These are phyloP conservation scores for Przewalskia tangutica DNA, from an alignment of 257 asterid genomes.

Conservation along the genomic window DNA sequence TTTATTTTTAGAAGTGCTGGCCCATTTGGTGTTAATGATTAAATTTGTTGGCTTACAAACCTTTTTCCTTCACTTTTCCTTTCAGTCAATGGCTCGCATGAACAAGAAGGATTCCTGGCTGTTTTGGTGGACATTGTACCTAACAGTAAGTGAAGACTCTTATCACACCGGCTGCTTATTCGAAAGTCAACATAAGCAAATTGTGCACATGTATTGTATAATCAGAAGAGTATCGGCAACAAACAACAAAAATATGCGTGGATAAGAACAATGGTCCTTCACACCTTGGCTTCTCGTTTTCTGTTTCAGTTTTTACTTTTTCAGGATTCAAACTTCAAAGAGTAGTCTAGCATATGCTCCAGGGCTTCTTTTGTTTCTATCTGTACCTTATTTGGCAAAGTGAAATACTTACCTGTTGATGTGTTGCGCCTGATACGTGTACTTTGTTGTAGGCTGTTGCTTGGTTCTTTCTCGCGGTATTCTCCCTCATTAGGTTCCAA, in stretches of 20 bases:
- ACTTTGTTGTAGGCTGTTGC: constrained; percentile 49
- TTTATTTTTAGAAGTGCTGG: not conserved
- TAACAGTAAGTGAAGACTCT: constrained; percentile 47
- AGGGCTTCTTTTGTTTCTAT: not conserved
- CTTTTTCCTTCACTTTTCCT: constrained; percentile 9
- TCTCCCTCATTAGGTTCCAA: constrained; percentile 79
- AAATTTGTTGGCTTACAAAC: not conserved
- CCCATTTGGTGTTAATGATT: not conserved
- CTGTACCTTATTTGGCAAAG: not conserved
- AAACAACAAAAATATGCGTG: not conserved
- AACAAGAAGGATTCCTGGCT: constrained; percentile 99
- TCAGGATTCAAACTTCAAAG: not conserved
- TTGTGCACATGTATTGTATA: not conserved
- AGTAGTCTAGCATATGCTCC: not conserved
- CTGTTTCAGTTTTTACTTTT: not conserved
- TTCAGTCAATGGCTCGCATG: constrained; percentile 85
- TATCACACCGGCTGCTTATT: not conserved
- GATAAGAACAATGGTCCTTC: not conserved
- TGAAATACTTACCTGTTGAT: not conserved
- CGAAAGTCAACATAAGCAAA: not conserved
- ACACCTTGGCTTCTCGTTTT: not conserved
- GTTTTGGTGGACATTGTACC: constrained; percentile 97
- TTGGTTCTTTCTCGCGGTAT: constrained; percentile 76
- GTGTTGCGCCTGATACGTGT: not conserved
- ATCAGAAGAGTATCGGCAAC: not conserved